Evolutionary conservation across 78 protist species (phyloP), one percentile per base, ranked within the genome.

Genomic region (Mantamonas sphyraenae): DNA sequence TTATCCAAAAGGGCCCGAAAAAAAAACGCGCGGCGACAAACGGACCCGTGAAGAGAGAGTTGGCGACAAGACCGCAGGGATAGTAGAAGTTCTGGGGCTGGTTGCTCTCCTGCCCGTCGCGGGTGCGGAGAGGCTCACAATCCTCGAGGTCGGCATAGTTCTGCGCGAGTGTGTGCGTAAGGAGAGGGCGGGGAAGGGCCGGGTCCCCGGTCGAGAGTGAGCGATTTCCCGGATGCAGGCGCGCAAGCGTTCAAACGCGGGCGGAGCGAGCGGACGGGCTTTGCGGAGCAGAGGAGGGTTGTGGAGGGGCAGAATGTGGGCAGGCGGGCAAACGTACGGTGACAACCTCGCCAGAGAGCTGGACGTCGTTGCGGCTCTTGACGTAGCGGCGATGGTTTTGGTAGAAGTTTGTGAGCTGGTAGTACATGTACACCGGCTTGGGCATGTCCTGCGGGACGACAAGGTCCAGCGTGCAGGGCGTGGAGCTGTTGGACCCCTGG

Each of bases 41-140:
- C n/a, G n/a, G 0, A 84, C 90, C 97, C 79, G 90, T 93, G 80
- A 93, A 93, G 70, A 66, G 33, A 47, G 71, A 35, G 73, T 72
- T 75, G 20, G 96, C 95, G 31, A 89, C 70, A 38, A 90, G 71
- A 37, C 98, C 98, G 67, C 98, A 94, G 31, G 98, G 98, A 19
- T 56, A 35, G 66, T 79, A 85, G 45, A 69, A 26, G 20, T 57
- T 34, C 61, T 53, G 34, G 7, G 68, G 31, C 24, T 31, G 0
- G 50, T 24, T 16, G 26, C n/a, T n/a, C n/a, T 0, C 20, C 35
- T 10, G 38, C 16, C 68, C 85, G 62, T 51, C 73, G 10, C 47
- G 38, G 0, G 80, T 53, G 26, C 19, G 45, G 34, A 76, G 58
- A n/a, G 96, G 96, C 26, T 80, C 80, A 55, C 96, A 91, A 59